Evolutionary conservation across 208 protist species (phyloP), one percentile per base, ranked within the genome.

Genomic region (Kentomonas sorsogonicus): DNA sequence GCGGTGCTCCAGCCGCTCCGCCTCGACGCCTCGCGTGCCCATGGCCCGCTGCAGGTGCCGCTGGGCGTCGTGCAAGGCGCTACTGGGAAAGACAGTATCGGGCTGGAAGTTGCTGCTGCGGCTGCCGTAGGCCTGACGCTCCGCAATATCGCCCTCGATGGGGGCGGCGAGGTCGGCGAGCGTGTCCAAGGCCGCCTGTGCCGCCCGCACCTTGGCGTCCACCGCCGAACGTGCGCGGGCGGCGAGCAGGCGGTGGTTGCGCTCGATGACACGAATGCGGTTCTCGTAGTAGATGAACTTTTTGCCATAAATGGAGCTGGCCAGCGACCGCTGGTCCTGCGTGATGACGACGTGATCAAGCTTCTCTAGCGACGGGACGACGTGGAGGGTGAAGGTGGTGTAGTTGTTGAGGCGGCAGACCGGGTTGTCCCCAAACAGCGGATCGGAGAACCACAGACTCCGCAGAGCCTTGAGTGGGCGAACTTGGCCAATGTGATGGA

Each of bases 201-300:
- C 48, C 15, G 66, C 59, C 60, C 75, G 43, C 18, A 56, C 36
- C 34, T 16, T 36, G 22, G 67, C 57, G 13, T 45, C 38, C 16
- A 59, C n/a, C 53, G 66, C 72, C 15, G 23, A 54, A 22, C 22
- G 57, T 0, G 71, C 63, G 43, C 62, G 62, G 0, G 61, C 53
- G 20, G 74, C 11, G 10, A 96, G 60, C 16, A 91, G 66, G 1
- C 71, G 56, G 25, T 89, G 61, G 61, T 97, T 93, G 11, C 91
- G 72, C 53, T 91, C 73, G n/a, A 97, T 54, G 47, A 91, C 89
- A 46, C 90, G 89, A 29, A 94, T 79, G 15, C 94, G 77, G 83
- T 97, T 97, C 57, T 88, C 93, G 66, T 98, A 98, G 69, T 97
- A 98, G 58, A 96, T 86, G 47, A 72, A 69, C 65, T 98, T 98